A percentile compares a stretch with the other conserved stretches of the same genome.
Conservation (phyloP, 306 rosid genomes). For the Lithocarpus polystachyus region DNA sequence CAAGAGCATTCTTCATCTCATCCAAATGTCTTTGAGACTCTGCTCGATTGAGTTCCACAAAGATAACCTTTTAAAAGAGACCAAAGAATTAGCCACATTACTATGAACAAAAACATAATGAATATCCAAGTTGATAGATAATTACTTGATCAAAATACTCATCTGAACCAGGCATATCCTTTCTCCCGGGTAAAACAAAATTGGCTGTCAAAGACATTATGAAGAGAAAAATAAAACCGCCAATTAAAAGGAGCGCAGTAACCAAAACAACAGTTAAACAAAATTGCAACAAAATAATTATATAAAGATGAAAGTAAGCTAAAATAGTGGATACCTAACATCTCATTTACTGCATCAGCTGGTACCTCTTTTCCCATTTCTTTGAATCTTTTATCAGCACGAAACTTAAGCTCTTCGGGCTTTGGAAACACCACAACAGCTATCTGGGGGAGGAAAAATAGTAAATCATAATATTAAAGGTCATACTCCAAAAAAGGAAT, state of each 20-base stretch:
- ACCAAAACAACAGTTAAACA: not conserved
- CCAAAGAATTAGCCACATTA: not conserved
- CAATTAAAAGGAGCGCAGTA: not conserved
- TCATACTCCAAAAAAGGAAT: not conserved
- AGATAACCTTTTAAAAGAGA: constrained; percentile 44
- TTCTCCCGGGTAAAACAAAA: constrained; percentile 55
- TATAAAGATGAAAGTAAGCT: not conserved
- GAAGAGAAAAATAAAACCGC: not conserved
- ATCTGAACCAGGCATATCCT: constrained; percentile 44
- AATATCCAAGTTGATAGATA: constrained; percentile 4
- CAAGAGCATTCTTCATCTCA: constrained; percentile 42
- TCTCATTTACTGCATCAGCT: constrained; percentile 44
- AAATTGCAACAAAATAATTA: not conserved
- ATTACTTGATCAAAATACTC: constrained; percentile 54
- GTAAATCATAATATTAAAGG: constrained; percentile 5
- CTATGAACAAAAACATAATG: constrained; percentile 10
- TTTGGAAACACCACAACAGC: constrained; percentile 58
- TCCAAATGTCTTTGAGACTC: constrained; percentile 50
- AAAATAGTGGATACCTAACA: constrained; percentile 40
- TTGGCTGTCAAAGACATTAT: constrained; percentile 34
- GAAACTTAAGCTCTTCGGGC: constrained; percentile 42
- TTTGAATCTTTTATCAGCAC: constrained; percentile 34
- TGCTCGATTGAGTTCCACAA: constrained; percentile 48
- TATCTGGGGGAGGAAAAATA: constrained; percentile 27
- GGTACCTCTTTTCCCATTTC: constrained; percentile 61